Evolutionary conservation across 2,329 filamentous ascomycete species (phyloP).

Genomic region (Macrophomina tecta): DNA sequence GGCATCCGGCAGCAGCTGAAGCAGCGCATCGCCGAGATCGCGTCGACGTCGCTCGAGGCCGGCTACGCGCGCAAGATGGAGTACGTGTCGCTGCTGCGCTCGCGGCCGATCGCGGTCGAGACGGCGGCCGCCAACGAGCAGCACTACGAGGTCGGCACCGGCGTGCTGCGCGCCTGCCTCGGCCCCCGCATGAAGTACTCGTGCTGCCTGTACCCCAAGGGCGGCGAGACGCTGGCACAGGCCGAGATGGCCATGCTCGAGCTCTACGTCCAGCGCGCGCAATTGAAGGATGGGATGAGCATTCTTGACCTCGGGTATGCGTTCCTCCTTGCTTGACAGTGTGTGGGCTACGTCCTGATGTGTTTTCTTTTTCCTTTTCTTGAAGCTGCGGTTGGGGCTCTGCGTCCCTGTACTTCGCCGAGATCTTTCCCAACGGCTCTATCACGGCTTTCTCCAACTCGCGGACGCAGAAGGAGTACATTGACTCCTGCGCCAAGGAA

Average conservation of each 20-base stretch:
- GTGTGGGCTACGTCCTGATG: slow-evolving; percentile 1
- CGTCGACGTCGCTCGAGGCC: slow-evolving; percentile 57
- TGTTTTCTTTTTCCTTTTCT: background rate
- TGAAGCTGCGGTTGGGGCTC: slow-evolving; percentile 73
- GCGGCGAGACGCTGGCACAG: slow-evolving; percentile 66
- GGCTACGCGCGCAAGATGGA: slow-evolving; percentile 66
- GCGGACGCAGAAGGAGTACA: slow-evolving; percentile 70
- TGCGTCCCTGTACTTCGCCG: slow-evolving; percentile 68
- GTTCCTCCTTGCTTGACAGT: slow-evolving; percentile 29
- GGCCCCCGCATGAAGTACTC: slow-evolving; percentile 77
- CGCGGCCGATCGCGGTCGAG: slow-evolving; percentile 70
- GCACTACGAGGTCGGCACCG: slow-evolving; percentile 75
- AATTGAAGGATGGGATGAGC: slow-evolving; percentile 64
- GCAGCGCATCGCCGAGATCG: slow-evolving; percentile 64
- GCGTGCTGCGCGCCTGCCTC: slow-evolving; percentile 65
- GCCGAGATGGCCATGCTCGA: slow-evolving; percentile 72
- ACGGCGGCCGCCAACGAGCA: slow-evolving; percentile 70
- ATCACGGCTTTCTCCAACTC: slow-evolving; percentile 75
- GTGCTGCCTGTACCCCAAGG: slow-evolving; percentile 69
- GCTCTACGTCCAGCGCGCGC: slow-evolving; percentile 66
- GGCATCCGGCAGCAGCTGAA: slow-evolving; percentile 71
- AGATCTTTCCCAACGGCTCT: slow-evolving; percentile 65
- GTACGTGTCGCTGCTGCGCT: slow-evolving; percentile 65
- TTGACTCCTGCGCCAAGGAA: slow-evolving; percentile 63
- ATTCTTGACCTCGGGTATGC: slow-evolving; percentile 67